These are phyloP conservation scores for Mucor ambiguus DNA, from an alignment of 371 early-diverging fungal species.

Conservation along the genomic window DNA sequence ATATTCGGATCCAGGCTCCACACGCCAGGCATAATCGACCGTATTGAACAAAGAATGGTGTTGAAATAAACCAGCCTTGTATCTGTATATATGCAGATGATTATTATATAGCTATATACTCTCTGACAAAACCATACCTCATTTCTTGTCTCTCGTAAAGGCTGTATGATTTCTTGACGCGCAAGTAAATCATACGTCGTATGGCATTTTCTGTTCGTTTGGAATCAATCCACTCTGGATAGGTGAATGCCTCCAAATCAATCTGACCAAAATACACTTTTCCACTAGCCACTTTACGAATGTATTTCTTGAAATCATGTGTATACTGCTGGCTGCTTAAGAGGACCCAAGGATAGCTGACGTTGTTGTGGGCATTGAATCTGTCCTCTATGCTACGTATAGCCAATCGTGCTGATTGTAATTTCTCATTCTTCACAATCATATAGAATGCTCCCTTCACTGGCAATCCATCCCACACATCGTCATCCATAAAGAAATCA, in stretches of 20 bases:
- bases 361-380: slow-evolving; percentile 35
- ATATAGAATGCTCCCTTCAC: slow-evolving; percentile 45
- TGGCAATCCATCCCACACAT: slow-evolving; percentile 33
- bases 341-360: slow-evolving; percentile 55
- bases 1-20: slow-evolving; percentile 90
- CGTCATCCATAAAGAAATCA: background rate
- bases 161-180: slow-evolving; percentile 23
- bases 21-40: slow-evolving; percentile 93
- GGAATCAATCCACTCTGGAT: slow-evolving; percentile 54
- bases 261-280: slow-evolving; percentile 46
- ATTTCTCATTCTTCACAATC: slow-evolving; percentile 38
- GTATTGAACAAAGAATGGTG: slow-evolving; percentile 74
- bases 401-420: slow-evolving; percentile 33
- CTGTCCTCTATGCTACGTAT: slow-evolving; percentile 53
- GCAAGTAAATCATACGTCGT: slow-evolving; percentile 10
- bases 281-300: slow-evolving; percentile 28
- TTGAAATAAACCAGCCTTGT: slow-evolving; percentile 86
- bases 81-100: too few relatives aligned
- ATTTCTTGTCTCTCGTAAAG: slow-evolving; percentile 26
- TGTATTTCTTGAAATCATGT: slow-evolving; percentile 36
- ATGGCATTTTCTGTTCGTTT: slow-evolving; percentile 31
- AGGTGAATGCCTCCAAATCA: slow-evolving; percentile 44
- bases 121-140: too few relatives aligned
- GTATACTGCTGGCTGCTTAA: slow-evolving; percentile 44
- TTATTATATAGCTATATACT: too few relatives aligned